Conservation (phyloP, 306 rosid genomes). For the Ormosia emarginata region DNA sequence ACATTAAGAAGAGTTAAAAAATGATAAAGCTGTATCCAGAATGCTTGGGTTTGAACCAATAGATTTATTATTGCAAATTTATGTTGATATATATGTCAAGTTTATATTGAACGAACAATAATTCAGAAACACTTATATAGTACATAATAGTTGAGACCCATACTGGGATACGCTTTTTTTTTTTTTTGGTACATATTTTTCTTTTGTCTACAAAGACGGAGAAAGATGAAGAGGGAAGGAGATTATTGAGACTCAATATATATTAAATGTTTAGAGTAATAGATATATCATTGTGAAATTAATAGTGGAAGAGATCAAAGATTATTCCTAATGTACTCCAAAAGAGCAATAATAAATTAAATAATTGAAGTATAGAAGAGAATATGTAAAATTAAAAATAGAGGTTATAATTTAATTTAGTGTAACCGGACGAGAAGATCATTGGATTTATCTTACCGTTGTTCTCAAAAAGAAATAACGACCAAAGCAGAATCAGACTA, state of each 20-base stretch:
- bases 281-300: not conserved
- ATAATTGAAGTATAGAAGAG: not conserved
- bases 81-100: not conserved
- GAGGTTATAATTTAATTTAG: not conserved
- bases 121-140: not conserved
- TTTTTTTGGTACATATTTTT: not conserved
- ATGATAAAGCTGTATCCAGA: no score
- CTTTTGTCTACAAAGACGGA: not conserved
- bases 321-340: not conserved
- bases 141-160: no score
- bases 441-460: conserved; percentile 3
- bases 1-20: no score
- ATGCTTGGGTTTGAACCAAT: no score
- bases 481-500: not conserved
- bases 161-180: not conserved
- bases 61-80: no score
- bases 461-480: not conserved
- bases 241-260: not conserved
- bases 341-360: not conserved
- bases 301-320: not conserved
- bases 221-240: not conserved
- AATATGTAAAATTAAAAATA: not conserved
- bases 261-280: not conserved
- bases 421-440: not conserved
- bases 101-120: no score